These are phyloP conservation scores for Podila epicladia DNA, from an alignment of 192 early-diverging fungal species.

Conservation along the genomic window DNA sequence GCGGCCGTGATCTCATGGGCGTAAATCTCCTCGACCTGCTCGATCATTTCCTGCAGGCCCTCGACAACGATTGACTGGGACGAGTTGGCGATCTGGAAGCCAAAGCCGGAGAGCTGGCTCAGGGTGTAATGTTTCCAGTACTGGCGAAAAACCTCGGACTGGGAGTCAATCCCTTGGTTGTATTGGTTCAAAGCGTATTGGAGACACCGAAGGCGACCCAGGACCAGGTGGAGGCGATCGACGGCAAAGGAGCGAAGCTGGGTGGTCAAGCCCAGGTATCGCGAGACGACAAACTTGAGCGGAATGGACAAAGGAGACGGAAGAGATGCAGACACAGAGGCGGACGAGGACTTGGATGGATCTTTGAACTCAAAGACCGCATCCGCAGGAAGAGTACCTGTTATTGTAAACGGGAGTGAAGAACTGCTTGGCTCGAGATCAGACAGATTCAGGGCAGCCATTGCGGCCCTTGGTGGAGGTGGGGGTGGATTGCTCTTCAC, in stretches of 20 bases:
- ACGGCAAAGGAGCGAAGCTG: background rate
- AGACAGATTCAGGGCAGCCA: background rate
- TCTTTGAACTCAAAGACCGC: background rate
- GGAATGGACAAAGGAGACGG: background rate
- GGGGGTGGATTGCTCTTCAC: background rate
- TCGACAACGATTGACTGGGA: background rate
- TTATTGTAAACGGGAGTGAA: background rate
- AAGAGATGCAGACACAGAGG: background rate
- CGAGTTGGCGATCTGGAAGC: slow-evolving; percentile 2
- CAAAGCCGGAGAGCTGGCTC: background rate
- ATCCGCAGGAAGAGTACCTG: background rate
- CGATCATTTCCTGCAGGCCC: background rate
- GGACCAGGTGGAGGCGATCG: background rate
- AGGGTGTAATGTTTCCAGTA: background rate
- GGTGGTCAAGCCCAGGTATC: background rate
- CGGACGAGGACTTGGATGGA: background rate
- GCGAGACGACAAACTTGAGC: background rate
- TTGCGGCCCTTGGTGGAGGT: background rate
- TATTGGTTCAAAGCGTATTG: background rate
- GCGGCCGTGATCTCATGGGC: background rate
- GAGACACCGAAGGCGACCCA: background rate
- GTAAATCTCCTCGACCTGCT: background rate
- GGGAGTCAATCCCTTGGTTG: background rate
- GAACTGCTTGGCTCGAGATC: background rate
- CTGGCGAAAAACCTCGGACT: background rate